These are phyloP conservation scores for Ophiostoma tasmaniense DNA, from an alignment of 2,329 filamentous ascomycete species.

Conservation along the genomic window DNA sequence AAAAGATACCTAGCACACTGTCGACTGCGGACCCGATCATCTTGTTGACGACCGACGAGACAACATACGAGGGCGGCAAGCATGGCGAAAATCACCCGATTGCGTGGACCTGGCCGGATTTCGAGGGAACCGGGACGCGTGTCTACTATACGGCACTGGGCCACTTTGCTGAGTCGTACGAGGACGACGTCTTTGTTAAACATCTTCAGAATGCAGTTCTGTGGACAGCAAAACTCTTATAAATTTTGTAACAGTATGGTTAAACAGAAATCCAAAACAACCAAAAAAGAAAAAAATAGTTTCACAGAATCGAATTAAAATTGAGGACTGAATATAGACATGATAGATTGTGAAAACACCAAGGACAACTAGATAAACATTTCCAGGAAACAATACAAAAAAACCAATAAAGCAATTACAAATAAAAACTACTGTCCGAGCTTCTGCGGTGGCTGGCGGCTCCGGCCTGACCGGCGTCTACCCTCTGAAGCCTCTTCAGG, in stretches of 20 bases:
- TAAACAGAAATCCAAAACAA: background rate
- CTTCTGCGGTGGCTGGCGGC: slow-evolving; percentile 9
- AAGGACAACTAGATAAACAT: too few relatives aligned
- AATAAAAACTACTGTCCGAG: background rate
- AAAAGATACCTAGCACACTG: slow-evolving; percentile 11
- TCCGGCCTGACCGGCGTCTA: slow-evolving; percentile 6
- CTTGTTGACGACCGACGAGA: slow-evolving; percentile 31
- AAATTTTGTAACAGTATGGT: background rate
- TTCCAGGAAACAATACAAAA: background rate
- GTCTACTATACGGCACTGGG: slow-evolving; percentile 36
- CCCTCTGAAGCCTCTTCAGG: background rate
- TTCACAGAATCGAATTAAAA: too few relatives aligned
- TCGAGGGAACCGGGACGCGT: slow-evolving; percentile 31
- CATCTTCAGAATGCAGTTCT: slow-evolving; percentile 24
- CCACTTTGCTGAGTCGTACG: slow-evolving; percentile 34
- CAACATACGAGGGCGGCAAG: slow-evolving; percentile 29
- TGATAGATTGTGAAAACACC: too few relatives aligned
- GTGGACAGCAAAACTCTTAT: slow-evolving; percentile 25
- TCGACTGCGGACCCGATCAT: slow-evolving; percentile 29
- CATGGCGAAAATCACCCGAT: slow-evolving; percentile 33
- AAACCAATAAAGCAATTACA: background rate
- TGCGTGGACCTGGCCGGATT: slow-evolving; percentile 33
- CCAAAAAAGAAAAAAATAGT: slow-evolving; percentile 8
- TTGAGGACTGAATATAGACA: too few relatives aligned
- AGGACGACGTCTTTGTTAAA: slow-evolving; percentile 26